phyloP scores from a whole-genome alignment of 345 rosid genomes.

The Citrus glauca region DNA sequence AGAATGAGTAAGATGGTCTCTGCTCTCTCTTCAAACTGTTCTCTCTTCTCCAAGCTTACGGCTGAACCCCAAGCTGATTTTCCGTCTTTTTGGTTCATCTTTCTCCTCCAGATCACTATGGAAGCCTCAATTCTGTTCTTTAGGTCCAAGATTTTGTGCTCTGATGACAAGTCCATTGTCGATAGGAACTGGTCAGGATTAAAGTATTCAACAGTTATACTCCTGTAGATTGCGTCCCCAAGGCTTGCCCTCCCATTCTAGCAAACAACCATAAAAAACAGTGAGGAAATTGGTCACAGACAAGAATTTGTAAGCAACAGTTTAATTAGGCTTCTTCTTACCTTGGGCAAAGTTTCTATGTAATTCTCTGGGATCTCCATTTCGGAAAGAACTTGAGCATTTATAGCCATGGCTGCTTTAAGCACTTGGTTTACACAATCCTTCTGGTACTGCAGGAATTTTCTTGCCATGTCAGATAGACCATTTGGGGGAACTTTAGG shows the following conservation, averaged over 20 bases:
- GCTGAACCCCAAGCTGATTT: slow-evolving; percentile 87
- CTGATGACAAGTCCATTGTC: slow-evolving; percentile 67
- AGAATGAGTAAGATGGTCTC: slow-evolving; percentile 72
- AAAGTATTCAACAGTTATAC: slow-evolving; percentile 70
- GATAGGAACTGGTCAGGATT: slow-evolving; percentile 76
- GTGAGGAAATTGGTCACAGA: slow-evolving; percentile 5
- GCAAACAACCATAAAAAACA: background rate
- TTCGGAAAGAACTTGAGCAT: slow-evolving; percentile 79
- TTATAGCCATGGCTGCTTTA: slow-evolving; percentile 95
- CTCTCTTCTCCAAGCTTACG: slow-evolving; percentile 84
- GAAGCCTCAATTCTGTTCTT: slow-evolving; percentile 93
- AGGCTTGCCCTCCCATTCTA: slow-evolving; percentile 89
- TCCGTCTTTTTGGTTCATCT: slow-evolving; percentile 74
- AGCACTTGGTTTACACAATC: slow-evolving; percentile 88
- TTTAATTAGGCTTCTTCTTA: background rate
- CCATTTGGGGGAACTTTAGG: slow-evolving; percentile 74
- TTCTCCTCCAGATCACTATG: slow-evolving; percentile 80
- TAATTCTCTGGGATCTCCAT: slow-evolving; percentile 89
- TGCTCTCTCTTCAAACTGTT: slow-evolving; percentile 86
- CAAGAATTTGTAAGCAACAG: background rate
- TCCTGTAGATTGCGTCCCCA: slow-evolving; percentile 67
- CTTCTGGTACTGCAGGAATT: slow-evolving; percentile 73
- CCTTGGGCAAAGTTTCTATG: slow-evolving; percentile 88
- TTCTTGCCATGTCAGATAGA: slow-evolving; percentile 59
- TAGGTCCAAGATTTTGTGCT: slow-evolving; percentile 77